Percentiles rank a stretch among this genome's conserved stretches.
Conservation (phyloP, 306 rosid genomes). For the Medicago ruthenica region DNA sequence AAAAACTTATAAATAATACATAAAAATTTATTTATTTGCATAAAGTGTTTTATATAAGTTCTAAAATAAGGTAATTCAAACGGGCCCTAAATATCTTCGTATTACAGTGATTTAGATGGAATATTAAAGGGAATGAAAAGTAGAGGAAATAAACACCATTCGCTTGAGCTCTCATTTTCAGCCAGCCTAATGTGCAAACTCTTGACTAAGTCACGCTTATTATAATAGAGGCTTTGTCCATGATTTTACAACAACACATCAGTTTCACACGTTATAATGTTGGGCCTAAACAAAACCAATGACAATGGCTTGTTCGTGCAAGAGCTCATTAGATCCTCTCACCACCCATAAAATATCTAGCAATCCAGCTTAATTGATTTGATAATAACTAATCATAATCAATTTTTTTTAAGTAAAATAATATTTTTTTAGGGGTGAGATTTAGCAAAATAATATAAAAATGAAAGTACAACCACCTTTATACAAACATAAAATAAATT, state of each 20-base stretch:
- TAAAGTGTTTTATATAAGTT: no score
- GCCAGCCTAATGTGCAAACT: conserved; percentile 24
- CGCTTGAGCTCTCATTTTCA: conserved; percentile 34
- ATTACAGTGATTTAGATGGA: background rate
- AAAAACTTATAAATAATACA: no score
- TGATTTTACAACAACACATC: conserved; percentile 18
- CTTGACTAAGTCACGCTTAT: conserved; percentile 25
- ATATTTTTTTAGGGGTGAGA: background rate
- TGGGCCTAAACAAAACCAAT: conserved; percentile 34
- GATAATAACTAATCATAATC: conserved; percentile 2
- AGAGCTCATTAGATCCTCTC: conserved; percentile 14
- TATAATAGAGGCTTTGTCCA: conserved; percentile 15
- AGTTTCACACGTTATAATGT: conserved; percentile 42
- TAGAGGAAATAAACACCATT: background rate
- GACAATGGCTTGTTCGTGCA: conserved; percentile 35
- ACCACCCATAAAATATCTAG: conserved; percentile 28
- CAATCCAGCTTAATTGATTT: conserved; percentile 13
- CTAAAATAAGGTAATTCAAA: no score
- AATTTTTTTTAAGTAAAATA: background rate
- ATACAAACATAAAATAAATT: background rate
- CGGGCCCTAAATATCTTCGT: no score
- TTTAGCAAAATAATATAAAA: background rate
- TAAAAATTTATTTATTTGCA: no score
- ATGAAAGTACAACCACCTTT: background rate
- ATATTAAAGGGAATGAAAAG: conserved; percentile 4